Evolutionary conservation across 169 alveolate genomes (phyloP).

Genomic region (Plasmodium falciparum): DNA sequence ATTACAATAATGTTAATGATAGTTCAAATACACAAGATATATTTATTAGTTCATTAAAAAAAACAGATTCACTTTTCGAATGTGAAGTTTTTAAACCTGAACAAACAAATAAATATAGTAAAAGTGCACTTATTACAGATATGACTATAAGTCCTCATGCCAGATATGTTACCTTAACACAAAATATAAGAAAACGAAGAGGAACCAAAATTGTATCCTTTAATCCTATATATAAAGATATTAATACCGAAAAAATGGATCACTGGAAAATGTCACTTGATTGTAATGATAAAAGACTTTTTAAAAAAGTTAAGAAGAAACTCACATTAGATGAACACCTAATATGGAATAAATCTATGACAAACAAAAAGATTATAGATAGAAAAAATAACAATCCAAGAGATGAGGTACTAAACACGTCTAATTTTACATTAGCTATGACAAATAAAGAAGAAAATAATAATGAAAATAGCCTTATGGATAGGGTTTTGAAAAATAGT

Average conservation of each 20-base stretch:
- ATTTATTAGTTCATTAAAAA: constrained; percentile 67
- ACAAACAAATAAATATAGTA: constrained; percentile 23
- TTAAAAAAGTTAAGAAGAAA: constrained; percentile 43
- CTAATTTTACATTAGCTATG: background rate
- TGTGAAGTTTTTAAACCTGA: constrained; percentile 50
- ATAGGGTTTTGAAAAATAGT: constrained; percentile 47
- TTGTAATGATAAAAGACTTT: constrained; percentile 44
- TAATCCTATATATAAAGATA: constrained; percentile 60
- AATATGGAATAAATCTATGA: constrained; percentile 72
- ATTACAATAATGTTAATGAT: no score
- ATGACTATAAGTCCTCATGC: constrained; percentile 93
- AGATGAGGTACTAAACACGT: background rate
- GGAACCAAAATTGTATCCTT: constrained; percentile 70
- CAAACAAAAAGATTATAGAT: background rate
- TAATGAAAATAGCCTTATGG: background rate
- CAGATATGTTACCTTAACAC: constrained; percentile 91
- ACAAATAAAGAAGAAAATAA: background rate
- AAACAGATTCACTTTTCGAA: constrained; percentile 24
- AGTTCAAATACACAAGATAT: constrained; percentile 6
- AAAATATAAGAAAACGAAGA: constrained; percentile 85
- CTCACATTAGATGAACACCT: constrained; percentile 41
- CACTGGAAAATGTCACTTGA: constrained; percentile 49
- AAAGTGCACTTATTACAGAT: constrained; percentile 83
- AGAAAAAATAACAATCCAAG: background rate
- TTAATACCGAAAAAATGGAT: constrained; percentile 46